Evolutionary conservation across 2,329 filamentous ascomycete genomes (phyloP).

Genomic region (Talaromyces sp.): DNA sequence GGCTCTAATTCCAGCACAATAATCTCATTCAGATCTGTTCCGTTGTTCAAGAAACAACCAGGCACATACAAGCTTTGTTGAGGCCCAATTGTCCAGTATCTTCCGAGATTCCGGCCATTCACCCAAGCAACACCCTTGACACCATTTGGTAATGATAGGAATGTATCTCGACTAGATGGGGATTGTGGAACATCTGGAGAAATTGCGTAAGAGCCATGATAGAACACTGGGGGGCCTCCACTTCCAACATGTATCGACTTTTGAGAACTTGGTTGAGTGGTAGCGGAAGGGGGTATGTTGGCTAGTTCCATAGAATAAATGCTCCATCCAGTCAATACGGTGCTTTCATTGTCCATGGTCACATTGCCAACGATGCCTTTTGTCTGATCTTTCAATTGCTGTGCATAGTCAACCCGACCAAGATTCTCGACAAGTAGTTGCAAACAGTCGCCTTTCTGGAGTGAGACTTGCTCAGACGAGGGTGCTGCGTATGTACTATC

Average conservation of each 20-base stretch:
- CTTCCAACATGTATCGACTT: slow-evolving; percentile 10
- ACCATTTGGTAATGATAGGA: slow-evolving; percentile 37
- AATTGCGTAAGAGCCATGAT: slow-evolving; percentile 17
- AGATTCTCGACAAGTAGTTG: slow-evolving; percentile 49
- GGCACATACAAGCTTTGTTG: slow-evolving; percentile 48
- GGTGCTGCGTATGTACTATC: slow-evolving; percentile 44
- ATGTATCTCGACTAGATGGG: slow-evolving; percentile 28
- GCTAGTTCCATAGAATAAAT: slow-evolving; percentile 36
- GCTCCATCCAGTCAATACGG: slow-evolving; percentile 35
- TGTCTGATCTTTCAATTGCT: slow-evolving; percentile 39
- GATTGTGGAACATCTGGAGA: slow-evolving; percentile 5
- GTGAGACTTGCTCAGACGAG: slow-evolving; percentile 31
- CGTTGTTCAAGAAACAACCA: slow-evolving; percentile 32
- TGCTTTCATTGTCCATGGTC: slow-evolving; percentile 27
- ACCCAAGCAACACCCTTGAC: slow-evolving; percentile 46
- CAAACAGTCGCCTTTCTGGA: slow-evolving; percentile 38
- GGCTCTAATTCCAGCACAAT: slow-evolving; percentile 45
- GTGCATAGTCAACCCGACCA: slow-evolving; percentile 35
- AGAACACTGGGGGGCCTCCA: slow-evolving; percentile 13
- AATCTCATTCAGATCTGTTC: slow-evolving; percentile 33
- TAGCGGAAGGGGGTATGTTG: slow-evolving; percentile 13
- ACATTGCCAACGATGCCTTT: slow-evolving; percentile 46
- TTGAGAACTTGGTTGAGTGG: not conserved
- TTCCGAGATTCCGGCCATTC: slow-evolving; percentile 43
- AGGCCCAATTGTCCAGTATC: slow-evolving; percentile 47